These are phyloP conservation scores for Orbilia javanica DNA, from an alignment of 2,329 filamentous ascomycete species.

Conservation along the genomic window DNA sequence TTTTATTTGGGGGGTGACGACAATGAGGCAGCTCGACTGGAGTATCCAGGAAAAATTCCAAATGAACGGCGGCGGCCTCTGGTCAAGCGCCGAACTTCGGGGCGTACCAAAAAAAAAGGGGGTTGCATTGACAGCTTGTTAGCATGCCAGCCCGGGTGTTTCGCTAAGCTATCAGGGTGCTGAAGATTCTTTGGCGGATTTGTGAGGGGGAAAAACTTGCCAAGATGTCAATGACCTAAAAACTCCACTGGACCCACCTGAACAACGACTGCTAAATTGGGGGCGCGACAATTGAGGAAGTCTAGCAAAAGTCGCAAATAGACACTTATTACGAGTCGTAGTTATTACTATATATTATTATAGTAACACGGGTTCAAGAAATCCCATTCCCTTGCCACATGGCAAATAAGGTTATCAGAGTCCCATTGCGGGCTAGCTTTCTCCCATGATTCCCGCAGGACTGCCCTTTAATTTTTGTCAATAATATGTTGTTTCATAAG, in stretches of 20 bases:
- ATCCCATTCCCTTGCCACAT: not conserved
- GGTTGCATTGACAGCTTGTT: constrained; percentile 12
- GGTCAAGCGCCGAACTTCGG: constrained; percentile 18
- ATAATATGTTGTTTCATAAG: not conserved
- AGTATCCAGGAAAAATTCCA: not conserved
- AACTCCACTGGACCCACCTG: not conserved
- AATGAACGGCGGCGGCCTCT: constrained; percentile 1
- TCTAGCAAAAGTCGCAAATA: no score
- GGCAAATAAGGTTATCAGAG: not conserved
- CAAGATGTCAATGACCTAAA: constrained; percentile 1
- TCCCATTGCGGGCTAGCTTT: not conserved
- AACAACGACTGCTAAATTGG: not conserved
- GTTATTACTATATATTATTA: no score
- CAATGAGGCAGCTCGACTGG: not conserved
- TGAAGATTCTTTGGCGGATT: not conserved
- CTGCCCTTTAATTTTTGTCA: no score
- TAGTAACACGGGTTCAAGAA: no score
- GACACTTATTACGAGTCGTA: no score
- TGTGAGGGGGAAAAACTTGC: not conserved
- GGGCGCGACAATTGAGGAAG: not conserved
- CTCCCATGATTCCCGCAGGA: no score
- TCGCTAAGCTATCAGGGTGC: not conserved
- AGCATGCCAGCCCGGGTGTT: not conserved
- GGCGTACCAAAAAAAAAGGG: constrained; percentile 11
- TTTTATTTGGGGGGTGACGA: no score